phyloP scores from a whole-genome alignment of 2,329 filamentous ascomycete species.

The Chaetomium sp. region DNA sequence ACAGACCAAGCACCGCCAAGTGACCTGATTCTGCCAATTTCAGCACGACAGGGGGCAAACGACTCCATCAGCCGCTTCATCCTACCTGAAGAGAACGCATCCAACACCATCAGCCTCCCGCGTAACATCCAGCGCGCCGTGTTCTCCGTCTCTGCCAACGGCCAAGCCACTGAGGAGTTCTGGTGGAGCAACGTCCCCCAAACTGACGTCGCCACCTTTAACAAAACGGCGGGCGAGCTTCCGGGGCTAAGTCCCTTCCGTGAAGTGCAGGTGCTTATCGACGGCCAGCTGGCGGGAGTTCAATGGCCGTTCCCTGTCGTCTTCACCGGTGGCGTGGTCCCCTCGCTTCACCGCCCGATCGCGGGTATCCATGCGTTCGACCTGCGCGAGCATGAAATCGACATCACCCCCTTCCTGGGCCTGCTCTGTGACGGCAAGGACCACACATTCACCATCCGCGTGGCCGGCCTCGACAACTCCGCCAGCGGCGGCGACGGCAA shows the following conservation, averaged over 20 bases:
- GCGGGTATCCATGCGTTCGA: slow-evolving; percentile 76
- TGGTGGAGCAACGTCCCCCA: slow-evolving; percentile 77
- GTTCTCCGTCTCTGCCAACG: slow-evolving; percentile 69
- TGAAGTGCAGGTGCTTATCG: slow-evolving; percentile 70
- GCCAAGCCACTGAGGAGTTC: slow-evolving; percentile 72
- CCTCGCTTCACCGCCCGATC: slow-evolving; percentile 69
- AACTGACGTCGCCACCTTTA: slow-evolving; percentile 54
- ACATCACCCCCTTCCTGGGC: slow-evolving; percentile 71
- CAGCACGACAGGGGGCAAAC: slow-evolving; percentile 42
- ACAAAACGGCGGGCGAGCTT: slow-evolving; percentile 47
- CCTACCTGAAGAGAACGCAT: slow-evolving; percentile 56
- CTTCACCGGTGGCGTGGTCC: slow-evolving; percentile 74
- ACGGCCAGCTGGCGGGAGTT: slow-evolving; percentile 65
- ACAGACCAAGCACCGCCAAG: slow-evolving; percentile 42
- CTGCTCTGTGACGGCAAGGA: slow-evolving; percentile 56
- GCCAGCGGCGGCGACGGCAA: slow-evolving; percentile 27
- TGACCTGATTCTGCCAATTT: slow-evolving; percentile 62
- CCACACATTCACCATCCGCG: slow-evolving; percentile 62
- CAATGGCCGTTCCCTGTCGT: slow-evolving; percentile 78
- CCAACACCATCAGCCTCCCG: slow-evolving; percentile 55
- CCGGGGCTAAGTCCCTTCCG: slow-evolving; percentile 68
- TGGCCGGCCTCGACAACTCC: slow-evolving; percentile 54
- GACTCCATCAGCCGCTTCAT: slow-evolving; percentile 60
- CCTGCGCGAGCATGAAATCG: slow-evolving; percentile 71
- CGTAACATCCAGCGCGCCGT: slow-evolving; percentile 61